These are phyloP conservation scores for Fusarium continuum DNA, from an alignment of 2,329 filamentous ascomycete species.

Conservation along the genomic window DNA sequence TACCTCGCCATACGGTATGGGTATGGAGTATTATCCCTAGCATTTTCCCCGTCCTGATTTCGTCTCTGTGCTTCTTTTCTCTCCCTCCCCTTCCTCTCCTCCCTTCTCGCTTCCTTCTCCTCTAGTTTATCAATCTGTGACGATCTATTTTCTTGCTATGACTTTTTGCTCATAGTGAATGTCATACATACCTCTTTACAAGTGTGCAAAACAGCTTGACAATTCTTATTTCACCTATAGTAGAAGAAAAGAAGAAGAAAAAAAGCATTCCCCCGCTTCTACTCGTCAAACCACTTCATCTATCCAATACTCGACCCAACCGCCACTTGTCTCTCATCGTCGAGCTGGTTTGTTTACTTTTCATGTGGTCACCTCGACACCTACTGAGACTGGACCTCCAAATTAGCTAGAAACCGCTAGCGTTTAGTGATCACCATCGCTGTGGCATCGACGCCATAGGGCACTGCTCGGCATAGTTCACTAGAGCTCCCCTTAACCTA, in stretches of 20 bases:
- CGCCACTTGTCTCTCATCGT: constrained; percentile 24
- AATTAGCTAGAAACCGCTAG: constrained; percentile 25
- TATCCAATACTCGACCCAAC: constrained; percentile 18
- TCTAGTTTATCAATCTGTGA: constrained; percentile 11
- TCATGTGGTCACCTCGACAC: constrained; percentile 22
- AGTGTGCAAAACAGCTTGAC: not conserved
- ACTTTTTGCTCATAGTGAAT: constrained; percentile 6
- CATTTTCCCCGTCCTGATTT: constrained; percentile 25
- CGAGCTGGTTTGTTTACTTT: constrained; percentile 33
- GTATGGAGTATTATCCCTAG: constrained; percentile 7
- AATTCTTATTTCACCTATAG: constrained; percentile 10
- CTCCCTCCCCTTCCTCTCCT: constrained; percentile 8
- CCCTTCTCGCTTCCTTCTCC: constrained; percentile 6
- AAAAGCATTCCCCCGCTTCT: constrained; percentile 9
- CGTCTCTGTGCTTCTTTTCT: constrained; percentile 16
- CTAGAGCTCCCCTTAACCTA: constrained; percentile 30
- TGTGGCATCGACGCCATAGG: constrained; percentile 3
- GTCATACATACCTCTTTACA: not conserved
- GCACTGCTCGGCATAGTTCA: not conserved
- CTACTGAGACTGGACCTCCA: constrained; percentile 14
- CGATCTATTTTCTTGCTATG: constrained; percentile 7
- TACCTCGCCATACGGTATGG: too few relatives aligned
- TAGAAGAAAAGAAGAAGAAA: constrained; percentile 12
- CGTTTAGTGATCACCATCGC: constrained; percentile 21
- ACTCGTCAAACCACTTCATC: constrained; percentile 19